A percentile compares a stretch with the other conserved stretches of the same genome.
Conservation (phyloP, 2,329 filamentous ascomycete species). For the Colletotrichum abscissum region DNA sequence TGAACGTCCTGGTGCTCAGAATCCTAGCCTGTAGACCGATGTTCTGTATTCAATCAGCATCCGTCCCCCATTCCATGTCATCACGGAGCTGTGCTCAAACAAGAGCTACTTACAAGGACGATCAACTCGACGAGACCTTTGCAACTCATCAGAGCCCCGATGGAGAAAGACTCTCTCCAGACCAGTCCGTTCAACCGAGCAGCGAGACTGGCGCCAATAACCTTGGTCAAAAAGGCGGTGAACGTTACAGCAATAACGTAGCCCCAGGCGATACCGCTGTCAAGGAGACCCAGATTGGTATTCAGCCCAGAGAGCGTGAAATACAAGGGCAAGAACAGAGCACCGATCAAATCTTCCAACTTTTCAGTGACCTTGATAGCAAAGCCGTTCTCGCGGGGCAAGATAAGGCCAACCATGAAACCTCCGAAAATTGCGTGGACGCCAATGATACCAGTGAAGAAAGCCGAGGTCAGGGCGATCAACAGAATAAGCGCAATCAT, state of each 20-base stretch:
- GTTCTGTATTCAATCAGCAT: constrained; percentile 49
- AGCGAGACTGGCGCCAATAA: constrained; percentile 83
- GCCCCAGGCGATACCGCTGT: constrained; percentile 86
- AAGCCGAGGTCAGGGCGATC: constrained; percentile 81
- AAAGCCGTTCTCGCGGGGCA: constrained; percentile 89
- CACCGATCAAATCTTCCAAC: constrained; percentile 89
- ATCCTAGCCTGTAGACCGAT: constrained; percentile 87
- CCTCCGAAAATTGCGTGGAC: constrained; percentile 95
- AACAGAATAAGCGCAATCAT: constrained; percentile 87
- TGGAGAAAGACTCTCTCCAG: constrained; percentile 90
- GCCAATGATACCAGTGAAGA: constrained; percentile 91
- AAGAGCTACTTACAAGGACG: constrained; percentile 74
- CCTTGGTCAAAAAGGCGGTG: constrained; percentile 87
- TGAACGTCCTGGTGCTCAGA: constrained; percentile 84
- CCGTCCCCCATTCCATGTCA: neutral
- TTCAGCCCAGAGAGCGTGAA: constrained; percentile 92
- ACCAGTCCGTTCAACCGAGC: constrained; percentile 81
- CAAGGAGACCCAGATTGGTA: constrained; percentile 86
- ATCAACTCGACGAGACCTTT: constrained; percentile 96
- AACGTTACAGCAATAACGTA: constrained; percentile 87
- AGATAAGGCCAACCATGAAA: constrained; percentile 89
- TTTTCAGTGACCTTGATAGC: constrained; percentile 93
- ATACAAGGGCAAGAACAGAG: constrained; percentile 89
- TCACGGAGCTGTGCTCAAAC: neutral
- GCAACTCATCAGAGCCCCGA: constrained; percentile 94